Percentiles rank a stretch among this genome's conserved stretches.
phyloP scores from a whole-genome alignment of 73 alveolate species.

The Tetrahymena elliotti region DNA sequence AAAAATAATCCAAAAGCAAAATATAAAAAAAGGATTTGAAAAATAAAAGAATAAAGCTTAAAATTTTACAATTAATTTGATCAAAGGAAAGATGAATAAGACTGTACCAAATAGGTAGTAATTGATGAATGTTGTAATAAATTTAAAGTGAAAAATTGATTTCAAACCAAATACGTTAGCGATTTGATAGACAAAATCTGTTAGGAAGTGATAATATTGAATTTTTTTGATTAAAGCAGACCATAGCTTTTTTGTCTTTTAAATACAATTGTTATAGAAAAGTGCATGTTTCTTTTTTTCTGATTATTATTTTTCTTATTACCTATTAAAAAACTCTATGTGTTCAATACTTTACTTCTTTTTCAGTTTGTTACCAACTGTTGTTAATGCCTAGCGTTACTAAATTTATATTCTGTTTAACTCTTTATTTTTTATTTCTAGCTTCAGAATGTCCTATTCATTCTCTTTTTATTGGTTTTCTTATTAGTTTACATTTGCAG shows the following conservation, averaged over 20 bases:
- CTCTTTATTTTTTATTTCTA: neutral
- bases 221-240: neutral
- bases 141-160: neutral
- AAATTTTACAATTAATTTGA: neutral
- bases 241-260: neutral
- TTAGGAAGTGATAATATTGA: neutral
- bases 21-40: neutral
- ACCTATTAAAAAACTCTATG: neutral
- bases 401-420: neutral
- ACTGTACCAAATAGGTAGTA: neutral
- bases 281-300: neutral
- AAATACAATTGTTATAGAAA: neutral
- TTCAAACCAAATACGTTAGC: neutral
- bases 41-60: neutral
- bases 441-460: neutral
- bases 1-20: neutral
- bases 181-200: neutral
- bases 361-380: neutral
- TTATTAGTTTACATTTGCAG: neutral
- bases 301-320: neutral
- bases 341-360: neutral
- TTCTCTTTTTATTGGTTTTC: neutral
- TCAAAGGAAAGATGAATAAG: neutral
- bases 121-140: neutral
- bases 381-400: neutral